Evolutionary conservation across 148 eudicot species (phyloP), one percentile per base, ranked within the genome.

Genomic region (Vaccinium macrocarpon): DNA sequence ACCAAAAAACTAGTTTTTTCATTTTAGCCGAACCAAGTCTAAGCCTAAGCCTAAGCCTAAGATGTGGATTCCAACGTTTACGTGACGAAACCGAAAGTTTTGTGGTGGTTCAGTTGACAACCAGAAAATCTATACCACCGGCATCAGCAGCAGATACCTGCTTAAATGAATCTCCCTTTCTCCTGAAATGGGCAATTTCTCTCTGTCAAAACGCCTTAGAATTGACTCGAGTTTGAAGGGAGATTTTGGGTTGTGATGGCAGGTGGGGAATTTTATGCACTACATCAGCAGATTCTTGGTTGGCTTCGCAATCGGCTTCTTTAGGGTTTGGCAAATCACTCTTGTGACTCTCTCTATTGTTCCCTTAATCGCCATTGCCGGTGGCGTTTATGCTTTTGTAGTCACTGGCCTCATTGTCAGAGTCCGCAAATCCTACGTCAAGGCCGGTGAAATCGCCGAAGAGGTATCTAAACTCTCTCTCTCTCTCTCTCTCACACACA

Each of bases 401-500:
- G 98, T 96, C 19, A 91, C 91, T 19, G 99, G 98, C 64, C 99
- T 97, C 48, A 92, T 97, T 11, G 98, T 92, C 25, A 85, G 94
- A 29, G 93, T 95, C 73, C 98, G 98, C 49, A 95, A 95, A 87
- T 93, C 99, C 5, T 97, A 97, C 38, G 87, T 95, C 70, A 87
- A 90, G 82, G 99, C 99, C 11, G 99, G 99, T 21, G 96, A 97
- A 90, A 94, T 95, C 25, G 99, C 98, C 48, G 92, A 97, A 87
- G 98, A 97, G 98, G 99, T 97, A 51, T 55, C 59, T 19, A 79
- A 38, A 66, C 78, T 19, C 13, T 78, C 42, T 76, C 19, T 61
- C 70, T 64, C 55, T 51, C 32, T 52, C 66, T 78, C 59, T 29
- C 68, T 49, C 83, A 2, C 3, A 35, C 38, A 35, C 38, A 35